Conservation (phyloP, 1,284 basidiomycete species). For the Rhodotorula glutinis region DNA sequence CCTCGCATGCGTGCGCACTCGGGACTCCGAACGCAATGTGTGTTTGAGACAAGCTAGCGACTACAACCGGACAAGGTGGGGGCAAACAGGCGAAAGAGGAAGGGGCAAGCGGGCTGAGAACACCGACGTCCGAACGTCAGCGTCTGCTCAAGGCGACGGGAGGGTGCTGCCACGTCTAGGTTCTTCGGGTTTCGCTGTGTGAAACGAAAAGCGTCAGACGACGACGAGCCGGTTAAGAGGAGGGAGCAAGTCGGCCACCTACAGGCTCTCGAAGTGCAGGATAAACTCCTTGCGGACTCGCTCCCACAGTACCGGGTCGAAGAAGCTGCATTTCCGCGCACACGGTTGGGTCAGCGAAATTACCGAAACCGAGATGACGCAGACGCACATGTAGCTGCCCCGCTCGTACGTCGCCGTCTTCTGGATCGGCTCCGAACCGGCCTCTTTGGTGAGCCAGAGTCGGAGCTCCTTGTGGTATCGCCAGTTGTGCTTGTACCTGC, state of each 20-base stretch:
- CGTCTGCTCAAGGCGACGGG: neutral
- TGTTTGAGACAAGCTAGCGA: too few species aligned
- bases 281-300: constrained; percentile 51
- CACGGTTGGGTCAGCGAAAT: neutral
- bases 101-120: neutral
- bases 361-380: too few species aligned
- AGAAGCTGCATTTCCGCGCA: constrained; percentile 54
- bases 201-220: too few species aligned
- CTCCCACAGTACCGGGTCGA: constrained; percentile 84
- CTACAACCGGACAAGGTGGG: too few species aligned
- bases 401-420: constrained; percentile 87
- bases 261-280: constrained; percentile 24
- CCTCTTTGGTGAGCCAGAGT: constrained; percentile 94
- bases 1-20: too few species aligned
- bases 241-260: too few species aligned
- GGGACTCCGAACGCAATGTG: too few species aligned
- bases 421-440: constrained; percentile 71
- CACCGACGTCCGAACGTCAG: neutral
- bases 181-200: constrained; percentile 6
- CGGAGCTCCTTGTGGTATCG: constrained; percentile 93
- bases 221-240: too few species aligned
- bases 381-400: constrained; percentile 66
- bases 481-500: constrained; percentile 93
- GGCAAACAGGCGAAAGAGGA: neutral
- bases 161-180: neutral